Evolutionary conservation across 352 stramenopile species (phyloP), one percentile per base, ranked within the genome.

Genomic region (Aphanomyces stellatus): DNA sequence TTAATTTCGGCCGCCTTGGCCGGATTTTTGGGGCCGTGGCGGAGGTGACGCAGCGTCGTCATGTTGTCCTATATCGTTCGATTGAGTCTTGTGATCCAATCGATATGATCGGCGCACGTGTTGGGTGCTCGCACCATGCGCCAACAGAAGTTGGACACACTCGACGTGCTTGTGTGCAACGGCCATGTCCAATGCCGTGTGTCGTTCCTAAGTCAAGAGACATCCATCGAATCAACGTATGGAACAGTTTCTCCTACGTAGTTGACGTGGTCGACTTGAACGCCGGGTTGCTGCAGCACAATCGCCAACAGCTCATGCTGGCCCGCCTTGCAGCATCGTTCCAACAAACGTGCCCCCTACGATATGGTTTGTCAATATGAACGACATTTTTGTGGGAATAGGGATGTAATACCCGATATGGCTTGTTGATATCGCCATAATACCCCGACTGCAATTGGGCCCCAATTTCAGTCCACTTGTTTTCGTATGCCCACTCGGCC

Each of bases 381-480:
- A 15, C 15, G 8, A 41, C 5, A 46, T 13, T 41, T 4, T 19
- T 15, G 46, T 28, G 19, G 8, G 46, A 22, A 53, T 19, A 53
- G 19, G 6, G 17, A 11, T n/a, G n/a, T 19, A 8, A 1, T 28
- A 53, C 46, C 24, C 46, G 46, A 53, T 53, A 53, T 53, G 46
- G 46, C 24, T 28, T 53, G 46, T 53, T 53, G 46, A 53, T 53
- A 53, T 53, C 46, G 25, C 46, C 46, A 53, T 22, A 53, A 28
- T 53, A 53, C 24, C 46, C 46, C 19, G 10, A 10, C 22, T 19
- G 46, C 1, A 53, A 19, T 19, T 53, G 46, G 19, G 19, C 24
- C 24, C 11, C 24, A 41, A 61, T 25, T 19, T 61, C 34, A 22
- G 27, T 2, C 28, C 25, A 61, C 1, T 28, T 22, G 6, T 61